phyloP scores from a whole-genome alignment of 305 asterid species.

The Andrographis paniculata region DNA sequence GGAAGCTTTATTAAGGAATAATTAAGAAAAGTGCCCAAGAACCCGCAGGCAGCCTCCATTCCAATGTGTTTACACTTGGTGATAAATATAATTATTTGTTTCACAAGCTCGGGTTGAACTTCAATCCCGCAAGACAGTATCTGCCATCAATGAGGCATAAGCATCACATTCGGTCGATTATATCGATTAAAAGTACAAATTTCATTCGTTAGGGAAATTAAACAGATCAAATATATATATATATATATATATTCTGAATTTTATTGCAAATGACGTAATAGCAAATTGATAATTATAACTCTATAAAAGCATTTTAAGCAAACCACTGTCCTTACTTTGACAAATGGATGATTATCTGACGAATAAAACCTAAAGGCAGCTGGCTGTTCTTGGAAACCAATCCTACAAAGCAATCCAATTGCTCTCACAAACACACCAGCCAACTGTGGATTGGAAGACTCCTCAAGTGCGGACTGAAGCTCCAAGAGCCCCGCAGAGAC shows the following conservation, averaged over 20 bases:
- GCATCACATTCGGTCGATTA: no score
- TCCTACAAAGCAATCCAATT: conserved; percentile 53
- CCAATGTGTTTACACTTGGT: conserved; percentile 61
- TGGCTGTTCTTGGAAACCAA: conserved; percentile 50
- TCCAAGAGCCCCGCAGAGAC: conserved; percentile 60
- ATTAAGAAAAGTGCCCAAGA: conserved; percentile 70
- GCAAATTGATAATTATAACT: background rate
- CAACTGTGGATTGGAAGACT: conserved; percentile 35
- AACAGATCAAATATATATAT: no score
- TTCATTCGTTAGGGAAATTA: no score
- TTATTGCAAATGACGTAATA: background rate
- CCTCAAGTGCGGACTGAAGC: conserved; percentile 89
- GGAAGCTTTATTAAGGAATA: conserved; percentile 50
- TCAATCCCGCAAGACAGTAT: conserved; percentile 59
- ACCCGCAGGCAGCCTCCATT: conserved; percentile 61
- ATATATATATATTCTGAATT: background rate
- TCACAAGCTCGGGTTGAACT: conserved; percentile 67
- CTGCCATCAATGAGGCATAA: conserved; percentile 43
- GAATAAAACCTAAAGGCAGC: conserved; percentile 37
- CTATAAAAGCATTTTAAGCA: background rate
- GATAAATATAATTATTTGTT: conserved; percentile 58
- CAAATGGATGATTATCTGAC: conserved; percentile 70
- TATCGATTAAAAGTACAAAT: no score
- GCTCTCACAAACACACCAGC: conserved; percentile 49
- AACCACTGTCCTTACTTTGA: conserved; percentile 44